These are phyloP conservation scores for Aspergillus sp. DNA, from an alignment of 2,329 filamentous ascomycete genomes.

Conservation along the genomic window DNA sequence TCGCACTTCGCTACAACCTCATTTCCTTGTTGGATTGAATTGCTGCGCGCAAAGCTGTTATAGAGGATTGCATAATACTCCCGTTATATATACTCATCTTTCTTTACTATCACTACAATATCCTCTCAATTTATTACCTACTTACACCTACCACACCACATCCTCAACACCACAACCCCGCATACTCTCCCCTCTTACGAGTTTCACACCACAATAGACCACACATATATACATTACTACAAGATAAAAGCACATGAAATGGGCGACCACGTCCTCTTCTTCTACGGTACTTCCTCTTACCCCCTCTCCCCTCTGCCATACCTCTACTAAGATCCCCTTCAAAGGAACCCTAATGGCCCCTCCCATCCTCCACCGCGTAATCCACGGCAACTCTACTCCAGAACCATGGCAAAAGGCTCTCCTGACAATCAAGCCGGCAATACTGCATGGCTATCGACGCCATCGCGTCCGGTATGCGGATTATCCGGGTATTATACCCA, in stretches of 20 bases:
- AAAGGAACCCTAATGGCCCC: slow-evolving; percentile 74
- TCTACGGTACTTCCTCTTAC: slow-evolving; percentile 55
- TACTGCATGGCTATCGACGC: slow-evolving; percentile 73
- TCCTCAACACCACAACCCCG: background rate
- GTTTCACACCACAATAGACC: too few species aligned
- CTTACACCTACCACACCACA: background rate
- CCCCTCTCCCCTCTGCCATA: background rate
- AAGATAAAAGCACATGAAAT: slow-evolving; percentile 27
- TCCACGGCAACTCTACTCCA: slow-evolving; percentile 62
- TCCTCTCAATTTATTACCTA: too few species aligned
- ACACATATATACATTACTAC: too few species aligned
- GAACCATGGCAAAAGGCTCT: slow-evolving; percentile 54
- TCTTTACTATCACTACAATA: background rate
- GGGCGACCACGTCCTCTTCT: slow-evolving; percentile 60
- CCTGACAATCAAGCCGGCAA: slow-evolving; percentile 70
- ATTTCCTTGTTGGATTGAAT: background rate
- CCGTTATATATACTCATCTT: background rate
- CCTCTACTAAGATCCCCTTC: slow-evolving; percentile 4
- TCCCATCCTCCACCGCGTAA: slow-evolving; percentile 81
- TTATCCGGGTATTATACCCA: slow-evolving; percentile 65
- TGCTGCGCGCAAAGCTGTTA: background rate
- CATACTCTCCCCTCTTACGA: background rate
- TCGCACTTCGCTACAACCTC: background rate
- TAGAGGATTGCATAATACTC: background rate
- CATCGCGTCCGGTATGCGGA: slow-evolving; percentile 69